A percentile compares a stretch with the other conserved stretches of the same genome.
phyloP scores from a whole-genome alignment of 176 grass and related monocot species.

The Carex pumila region DNA sequence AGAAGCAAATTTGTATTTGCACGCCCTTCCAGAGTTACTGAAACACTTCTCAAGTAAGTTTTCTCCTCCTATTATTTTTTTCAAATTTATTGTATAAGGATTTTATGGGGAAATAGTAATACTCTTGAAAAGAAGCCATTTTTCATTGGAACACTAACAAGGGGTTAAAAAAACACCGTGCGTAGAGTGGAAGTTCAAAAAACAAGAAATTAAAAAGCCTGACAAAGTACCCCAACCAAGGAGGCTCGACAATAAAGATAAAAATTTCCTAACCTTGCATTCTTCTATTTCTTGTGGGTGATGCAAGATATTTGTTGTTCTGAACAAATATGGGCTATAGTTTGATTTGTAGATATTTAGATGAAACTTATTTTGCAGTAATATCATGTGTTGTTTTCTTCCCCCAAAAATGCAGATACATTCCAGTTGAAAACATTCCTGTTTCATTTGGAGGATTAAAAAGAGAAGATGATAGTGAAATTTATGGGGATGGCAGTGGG shows the following conservation, averaged over 20 bases:
- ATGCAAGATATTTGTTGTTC: not conserved
- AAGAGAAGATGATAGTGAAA: slow-evolving; percentile 46
- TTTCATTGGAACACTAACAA: not conserved
- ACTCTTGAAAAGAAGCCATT: not conserved
- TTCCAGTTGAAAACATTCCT: slow-evolving; percentile 72
- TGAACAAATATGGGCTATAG: not conserved
- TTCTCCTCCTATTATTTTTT: not conserved
- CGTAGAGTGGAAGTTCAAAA: not conserved
- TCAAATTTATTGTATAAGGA: not conserved
- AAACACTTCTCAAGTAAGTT: slow-evolving; percentile 89
- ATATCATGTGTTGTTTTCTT: not conserved
- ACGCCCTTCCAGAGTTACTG: slow-evolving; percentile 74
- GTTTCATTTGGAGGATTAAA: slow-evolving; percentile 86
- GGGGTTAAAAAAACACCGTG: not conserved
- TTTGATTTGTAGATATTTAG: not conserved
- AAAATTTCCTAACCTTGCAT: not conserved
- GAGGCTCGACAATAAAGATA: not conserved
- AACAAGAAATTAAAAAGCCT: not conserved
- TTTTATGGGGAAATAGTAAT: not conserved
- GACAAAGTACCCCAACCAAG: not conserved
- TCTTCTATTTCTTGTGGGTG: not conserved
- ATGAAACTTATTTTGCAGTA: not conserved
- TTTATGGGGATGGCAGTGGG: slow-evolving; percentile 31
- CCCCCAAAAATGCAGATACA: slow-evolving; percentile 42
- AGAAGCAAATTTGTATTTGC: slow-evolving; percentile 92